A percentile compares a stretch with the other conserved stretches of the same genome.
Evolutionary conservation across 2,329 filamentous ascomycete species (phyloP).

Genomic region (Celoporthe dispersa): DNA sequence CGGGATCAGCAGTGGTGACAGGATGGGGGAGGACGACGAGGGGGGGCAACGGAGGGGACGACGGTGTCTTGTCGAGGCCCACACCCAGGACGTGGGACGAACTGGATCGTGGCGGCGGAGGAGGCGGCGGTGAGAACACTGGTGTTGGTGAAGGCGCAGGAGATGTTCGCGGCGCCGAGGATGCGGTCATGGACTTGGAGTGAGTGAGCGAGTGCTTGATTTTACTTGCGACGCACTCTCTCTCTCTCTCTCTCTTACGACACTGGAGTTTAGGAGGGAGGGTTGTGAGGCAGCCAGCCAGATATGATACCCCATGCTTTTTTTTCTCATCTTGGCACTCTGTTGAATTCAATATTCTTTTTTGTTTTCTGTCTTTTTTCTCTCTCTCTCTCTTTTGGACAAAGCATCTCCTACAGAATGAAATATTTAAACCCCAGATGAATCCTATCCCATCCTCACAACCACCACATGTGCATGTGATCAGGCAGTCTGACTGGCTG

Average conservation of each 20-base stretch:
- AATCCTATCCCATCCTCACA: no score
- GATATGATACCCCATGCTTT: conserved; percentile 26
- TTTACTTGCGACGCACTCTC: not conserved
- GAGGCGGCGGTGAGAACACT: not conserved
- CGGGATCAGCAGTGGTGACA: conserved; percentile 8
- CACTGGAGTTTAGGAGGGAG: not conserved
- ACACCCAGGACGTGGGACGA: conserved; percentile 44
- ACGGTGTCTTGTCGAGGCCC: conserved; percentile 38
- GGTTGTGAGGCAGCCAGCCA: not conserved
- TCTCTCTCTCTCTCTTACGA: no score
- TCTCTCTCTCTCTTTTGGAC: no score
- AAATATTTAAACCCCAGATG: not conserved
- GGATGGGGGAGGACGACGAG: not conserved
- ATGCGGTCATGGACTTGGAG: conserved; percentile 33
- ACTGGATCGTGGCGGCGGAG: conserved; percentile 28
- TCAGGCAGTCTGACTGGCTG: not conserved
- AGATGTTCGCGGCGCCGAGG: conserved; percentile 28
- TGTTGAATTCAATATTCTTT: not conserved
- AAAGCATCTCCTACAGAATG: not conserved
- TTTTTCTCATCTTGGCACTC: not conserved
- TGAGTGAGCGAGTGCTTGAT: not conserved
- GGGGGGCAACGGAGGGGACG: conserved; percentile 17
- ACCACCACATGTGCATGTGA: not conserved
- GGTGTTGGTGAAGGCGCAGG: conserved; percentile 33
- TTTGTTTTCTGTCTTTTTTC: no score